phyloP scores from a whole-genome alignment of 345 rosid species.

The Corymbia maculata region DNA sequence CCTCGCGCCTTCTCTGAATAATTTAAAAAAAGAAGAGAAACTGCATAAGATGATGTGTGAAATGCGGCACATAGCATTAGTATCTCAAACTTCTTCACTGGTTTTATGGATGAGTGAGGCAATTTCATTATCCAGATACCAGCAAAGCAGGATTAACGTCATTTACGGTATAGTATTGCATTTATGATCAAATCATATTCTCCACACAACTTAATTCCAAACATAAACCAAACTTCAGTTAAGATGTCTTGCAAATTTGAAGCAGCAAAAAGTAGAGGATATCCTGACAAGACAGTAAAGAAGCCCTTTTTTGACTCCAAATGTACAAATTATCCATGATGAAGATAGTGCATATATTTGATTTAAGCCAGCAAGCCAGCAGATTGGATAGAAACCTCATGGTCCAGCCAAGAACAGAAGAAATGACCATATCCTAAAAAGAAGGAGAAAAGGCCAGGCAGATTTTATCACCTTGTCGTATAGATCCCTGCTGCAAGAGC shows the following conservation, averaged over 20 bases:
- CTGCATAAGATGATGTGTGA: not conserved
- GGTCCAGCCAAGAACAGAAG: not conserved
- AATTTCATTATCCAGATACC: not conserved
- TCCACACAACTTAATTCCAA: not conserved
- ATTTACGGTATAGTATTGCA: not conserved
- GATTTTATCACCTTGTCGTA: constrained; percentile 65
- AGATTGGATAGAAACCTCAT: not conserved
- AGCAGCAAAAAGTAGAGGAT: not conserved
- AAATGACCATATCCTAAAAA: not conserved
- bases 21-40: not conserved
- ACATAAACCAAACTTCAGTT: not conserved
- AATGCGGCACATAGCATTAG: not conserved
- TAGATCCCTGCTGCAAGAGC: constrained; percentile 98
- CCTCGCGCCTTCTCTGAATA: constrained; percentile 91
- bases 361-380: not conserved
- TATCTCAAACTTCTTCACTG: not conserved
- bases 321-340: not conserved
- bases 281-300: not conserved
- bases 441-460: not conserved
- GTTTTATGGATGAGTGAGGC: not conserved
- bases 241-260: not conserved
- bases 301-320: not conserved
- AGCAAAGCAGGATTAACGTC: not conserved
- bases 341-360: not conserved
- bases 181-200: not conserved